Evolutionary conservation across 371 early-diverging fungal genomes (phyloP).

Genomic region (Cladochytrium tenue): DNA sequence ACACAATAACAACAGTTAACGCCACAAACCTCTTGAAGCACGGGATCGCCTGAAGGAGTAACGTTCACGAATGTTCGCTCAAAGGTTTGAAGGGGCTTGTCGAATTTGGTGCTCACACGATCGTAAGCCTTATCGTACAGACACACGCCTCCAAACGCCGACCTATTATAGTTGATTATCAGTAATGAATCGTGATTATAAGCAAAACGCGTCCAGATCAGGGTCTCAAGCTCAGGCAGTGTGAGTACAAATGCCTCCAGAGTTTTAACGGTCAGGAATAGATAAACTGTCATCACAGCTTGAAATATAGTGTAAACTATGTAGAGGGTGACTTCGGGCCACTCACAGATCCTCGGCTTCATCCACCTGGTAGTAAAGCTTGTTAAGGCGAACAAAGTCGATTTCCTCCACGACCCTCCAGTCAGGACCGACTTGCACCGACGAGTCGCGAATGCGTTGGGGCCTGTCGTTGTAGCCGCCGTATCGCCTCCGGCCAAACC

Average conservation of each 20-base stretch:
- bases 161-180: too few species aligned
- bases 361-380: conserved; percentile 76
- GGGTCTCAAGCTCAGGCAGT: conserved; percentile 38
- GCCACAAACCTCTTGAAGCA: conserved; percentile 58
- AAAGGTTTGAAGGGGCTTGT: conserved; percentile 70
- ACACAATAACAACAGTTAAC: too few species aligned
- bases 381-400: conserved; percentile 84
- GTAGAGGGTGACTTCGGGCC: conserved; percentile 6
- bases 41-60: conserved; percentile 80
- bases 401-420: conserved; percentile 95
- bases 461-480: conserved; percentile 48
- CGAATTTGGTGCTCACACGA: conserved; percentile 78
- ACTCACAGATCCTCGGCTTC: conserved; percentile 77
- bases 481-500: conserved; percentile 12
- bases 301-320: conserved; percentile 4
- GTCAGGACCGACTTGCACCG: conserved; percentile 81
- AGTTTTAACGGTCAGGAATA: conserved; percentile 21
- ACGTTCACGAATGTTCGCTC: conserved; percentile 74
- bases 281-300: conserved; percentile 30
- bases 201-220: background rate
- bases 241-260: conserved; percentile 40
- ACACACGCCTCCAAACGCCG: conserved; percentile 70
- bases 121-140: conserved; percentile 86
- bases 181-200: background rate
- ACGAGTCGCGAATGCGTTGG: conserved; percentile 73